Percentiles rank a stretch among this genome's conserved stretches.
Evolutionary conservation across 129 eudicot species (phyloP).

Genomic region (Tanacetum coccineum): DNA sequence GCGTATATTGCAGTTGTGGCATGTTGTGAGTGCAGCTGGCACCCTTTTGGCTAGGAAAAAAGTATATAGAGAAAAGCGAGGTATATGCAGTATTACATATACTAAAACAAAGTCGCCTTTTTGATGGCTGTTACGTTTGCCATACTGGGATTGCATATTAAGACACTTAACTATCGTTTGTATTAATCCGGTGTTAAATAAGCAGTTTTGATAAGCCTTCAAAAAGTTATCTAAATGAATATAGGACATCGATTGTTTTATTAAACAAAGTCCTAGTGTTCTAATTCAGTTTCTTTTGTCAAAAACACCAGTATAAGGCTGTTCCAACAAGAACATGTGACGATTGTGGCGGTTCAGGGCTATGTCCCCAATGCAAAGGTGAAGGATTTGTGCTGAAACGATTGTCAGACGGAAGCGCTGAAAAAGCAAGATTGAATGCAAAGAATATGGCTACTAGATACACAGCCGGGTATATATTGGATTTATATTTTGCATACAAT

Average conservation of each 20-base stretch:
- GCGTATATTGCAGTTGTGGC: no score
- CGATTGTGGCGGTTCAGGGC: slow-evolving; percentile 87
- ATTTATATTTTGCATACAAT: background rate
- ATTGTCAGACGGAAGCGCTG: slow-evolving; percentile 68
- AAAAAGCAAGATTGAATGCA: slow-evolving; percentile 73
- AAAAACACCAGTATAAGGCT: slow-evolving; percentile 38
- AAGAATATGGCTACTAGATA: slow-evolving; percentile 87
- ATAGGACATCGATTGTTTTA: no score
- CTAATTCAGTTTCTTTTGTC: slow-evolving; percentile 12
- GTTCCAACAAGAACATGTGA: slow-evolving; percentile 63
- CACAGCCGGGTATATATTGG: slow-evolving; percentile 69
- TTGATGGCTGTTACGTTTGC: background rate
- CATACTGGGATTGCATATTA: background rate
- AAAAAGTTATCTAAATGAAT: no score
- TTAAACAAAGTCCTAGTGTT: background rate
- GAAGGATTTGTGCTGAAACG: slow-evolving; percentile 88
- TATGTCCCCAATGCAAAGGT: slow-evolving; percentile 88
- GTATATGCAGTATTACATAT: no score
- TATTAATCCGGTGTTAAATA: no score
- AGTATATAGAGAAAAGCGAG: no score
- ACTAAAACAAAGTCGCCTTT: no score
- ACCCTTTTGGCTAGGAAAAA: no score
- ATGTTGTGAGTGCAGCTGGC: no score
- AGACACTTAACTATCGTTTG: no score
- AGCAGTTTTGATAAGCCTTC: no score